Percentiles rank a stretch among this genome's conserved stretches.
Evolutionary conservation across 495 filamentous ascomycete genomes (phyloP).

Genomic region (Penicillium mononematosum): DNA sequence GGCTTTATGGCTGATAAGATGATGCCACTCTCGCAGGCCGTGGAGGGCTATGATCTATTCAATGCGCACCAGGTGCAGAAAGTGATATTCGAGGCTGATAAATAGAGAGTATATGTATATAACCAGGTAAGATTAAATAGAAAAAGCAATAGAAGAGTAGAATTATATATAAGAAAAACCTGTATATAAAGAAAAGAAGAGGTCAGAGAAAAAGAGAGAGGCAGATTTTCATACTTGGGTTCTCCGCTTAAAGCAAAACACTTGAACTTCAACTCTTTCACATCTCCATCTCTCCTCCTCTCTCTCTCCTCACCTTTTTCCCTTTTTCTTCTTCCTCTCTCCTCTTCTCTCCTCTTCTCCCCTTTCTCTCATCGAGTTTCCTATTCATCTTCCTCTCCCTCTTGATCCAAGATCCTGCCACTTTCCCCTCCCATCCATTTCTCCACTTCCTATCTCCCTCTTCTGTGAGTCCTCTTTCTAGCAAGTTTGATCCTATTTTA

Average conservation of each 20-base stretch:
- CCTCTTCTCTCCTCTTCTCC: slow-evolving; percentile 16
- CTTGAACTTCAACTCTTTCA: slow-evolving; percentile 31
- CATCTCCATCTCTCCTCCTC: slow-evolving; percentile 26
- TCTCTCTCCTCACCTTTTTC: slow-evolving; percentile 24
- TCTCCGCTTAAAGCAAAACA: slow-evolving; percentile 27
- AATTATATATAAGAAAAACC: not conserved
- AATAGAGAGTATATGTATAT: slow-evolving; percentile 28
- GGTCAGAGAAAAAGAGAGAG: not conserved
- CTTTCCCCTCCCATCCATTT: slow-evolving; percentile 30
- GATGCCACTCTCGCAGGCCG: slow-evolving; percentile 81
- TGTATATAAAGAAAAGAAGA: slow-evolving; percentile 1
- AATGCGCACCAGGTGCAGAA: slow-evolving; percentile 93
- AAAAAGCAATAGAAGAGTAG: slow-evolving; percentile 4
- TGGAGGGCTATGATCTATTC: slow-evolving; percentile 88
- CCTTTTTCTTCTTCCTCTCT: slow-evolving; percentile 17
- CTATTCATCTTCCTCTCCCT: slow-evolving; percentile 24
- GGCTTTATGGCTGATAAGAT: slow-evolving; percentile 93
- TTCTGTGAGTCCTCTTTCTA: slow-evolving; percentile 21
- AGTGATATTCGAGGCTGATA: slow-evolving; percentile 58
- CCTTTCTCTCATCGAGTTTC: slow-evolving; percentile 15
- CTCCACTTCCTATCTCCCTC: slow-evolving; percentile 32
- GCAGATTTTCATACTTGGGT: slow-evolving; percentile 3
- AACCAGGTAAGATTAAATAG: not conserved
- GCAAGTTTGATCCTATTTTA: not conserved
- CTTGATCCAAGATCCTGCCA: slow-evolving; percentile 21